Percentiles rank a stretch among this genome's conserved stretches.
Conservation (phyloP, 345 rosid species). For the Rhizophora apiculata region DNA sequence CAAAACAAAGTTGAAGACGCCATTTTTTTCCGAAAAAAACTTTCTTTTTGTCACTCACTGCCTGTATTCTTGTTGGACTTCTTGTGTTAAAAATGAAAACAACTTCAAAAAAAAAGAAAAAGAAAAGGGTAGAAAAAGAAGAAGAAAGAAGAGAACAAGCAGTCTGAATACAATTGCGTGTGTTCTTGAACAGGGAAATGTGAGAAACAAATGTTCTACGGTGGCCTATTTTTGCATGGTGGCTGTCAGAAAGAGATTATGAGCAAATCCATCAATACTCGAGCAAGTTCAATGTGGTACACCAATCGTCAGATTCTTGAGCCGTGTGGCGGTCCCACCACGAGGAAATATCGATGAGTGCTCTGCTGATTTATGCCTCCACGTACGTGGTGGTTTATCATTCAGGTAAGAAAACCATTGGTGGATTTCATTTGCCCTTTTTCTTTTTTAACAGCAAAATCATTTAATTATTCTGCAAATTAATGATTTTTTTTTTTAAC, state of each 20-base stretch:
- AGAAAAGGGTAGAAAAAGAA: too few relatives aligned
- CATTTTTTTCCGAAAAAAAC: conserved; percentile 32
- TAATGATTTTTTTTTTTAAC: too few relatives aligned
- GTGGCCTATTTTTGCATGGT: neutral
- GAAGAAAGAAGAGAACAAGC: neutral
- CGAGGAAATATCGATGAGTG: conserved; percentile 2
- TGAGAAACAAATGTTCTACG: neutral
- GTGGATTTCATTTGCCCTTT: too few relatives aligned
- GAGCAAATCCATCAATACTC: conserved; percentile 19
- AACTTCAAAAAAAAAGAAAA: too few relatives aligned
- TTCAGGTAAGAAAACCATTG: too few relatives aligned
- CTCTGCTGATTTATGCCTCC: neutral
- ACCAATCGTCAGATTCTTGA: conserved; percentile 23
- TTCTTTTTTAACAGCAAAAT: too few relatives aligned
- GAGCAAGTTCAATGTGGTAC: conserved; percentile 5
- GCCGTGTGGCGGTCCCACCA: conserved; percentile 43
- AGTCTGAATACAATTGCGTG: neutral
- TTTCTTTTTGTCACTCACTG: neutral
- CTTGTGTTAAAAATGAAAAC: too few relatives aligned
- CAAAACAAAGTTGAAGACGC: conserved; percentile 51
- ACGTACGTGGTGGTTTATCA: conserved; percentile 2
- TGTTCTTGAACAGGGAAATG: neutral
- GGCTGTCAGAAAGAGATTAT: conserved; percentile 1
- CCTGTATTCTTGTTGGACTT: too few relatives aligned
- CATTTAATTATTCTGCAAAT: too few relatives aligned